A percentile compares a stretch with the other conserved stretches of the same genome.
Conservation (phyloP, 2,329 filamentous ascomycete species). For the Fusarium sublunatum region DNA sequence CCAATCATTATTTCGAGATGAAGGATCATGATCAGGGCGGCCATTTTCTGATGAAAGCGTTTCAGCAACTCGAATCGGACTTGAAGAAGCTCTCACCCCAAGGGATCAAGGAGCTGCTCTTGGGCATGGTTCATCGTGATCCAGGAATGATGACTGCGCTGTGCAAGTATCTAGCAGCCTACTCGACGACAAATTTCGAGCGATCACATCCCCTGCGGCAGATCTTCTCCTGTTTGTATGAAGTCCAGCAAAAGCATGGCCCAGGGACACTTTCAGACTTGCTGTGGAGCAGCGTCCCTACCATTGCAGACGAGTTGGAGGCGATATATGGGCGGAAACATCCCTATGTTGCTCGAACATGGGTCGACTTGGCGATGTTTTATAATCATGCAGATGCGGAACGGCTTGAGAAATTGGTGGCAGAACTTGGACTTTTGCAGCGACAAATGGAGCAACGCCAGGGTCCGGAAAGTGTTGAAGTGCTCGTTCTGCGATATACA, state of each 20-base stretch:
- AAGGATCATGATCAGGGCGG: conserved; percentile 55
- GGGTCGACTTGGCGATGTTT: conserved; percentile 56
- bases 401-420: conserved; percentile 52
- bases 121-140: conserved; percentile 59
- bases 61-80: conserved; percentile 57
- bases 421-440: conserved; percentile 53
- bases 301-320: conserved; percentile 58
- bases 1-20: conserved; percentile 57
- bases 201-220: conserved; percentile 57
- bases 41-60: conserved; percentile 55
- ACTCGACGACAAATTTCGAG: conserved; percentile 57
- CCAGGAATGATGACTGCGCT: conserved; percentile 59
- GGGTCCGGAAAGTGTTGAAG: conserved; percentile 51
- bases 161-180: conserved; percentile 59
- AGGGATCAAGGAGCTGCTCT: conserved; percentile 56
- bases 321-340: conserved; percentile 58
- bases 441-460: conserved; percentile 52
- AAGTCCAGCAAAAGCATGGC: conserved; percentile 59
- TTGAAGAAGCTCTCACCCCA: conserved; percentile 57
- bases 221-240: conserved; percentile 57
- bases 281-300: conserved; percentile 55
- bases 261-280: conserved; percentile 57
- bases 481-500: conserved; percentile 55
- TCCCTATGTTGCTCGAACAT: conserved; percentile 57
- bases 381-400: conserved; percentile 54